Base-by-base conservation (phyloP, 208 protist species). In the Trypanosoma vivax region DNA sequence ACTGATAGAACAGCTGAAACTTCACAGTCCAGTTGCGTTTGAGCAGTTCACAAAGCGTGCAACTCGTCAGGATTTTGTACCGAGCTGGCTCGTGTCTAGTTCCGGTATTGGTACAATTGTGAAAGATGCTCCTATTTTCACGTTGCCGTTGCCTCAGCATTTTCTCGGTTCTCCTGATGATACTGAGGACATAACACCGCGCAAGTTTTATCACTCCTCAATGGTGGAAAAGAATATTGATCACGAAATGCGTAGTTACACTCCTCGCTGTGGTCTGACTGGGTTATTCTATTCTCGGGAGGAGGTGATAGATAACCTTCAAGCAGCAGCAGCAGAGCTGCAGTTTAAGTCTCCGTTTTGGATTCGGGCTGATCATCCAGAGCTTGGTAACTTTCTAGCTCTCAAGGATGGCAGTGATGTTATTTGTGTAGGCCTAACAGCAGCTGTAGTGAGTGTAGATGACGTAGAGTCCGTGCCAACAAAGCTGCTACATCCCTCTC, bases 281-380 rank as follows among this genome's bases (percentile, higher is more conserved):
- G 88, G 88, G 0, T 54, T 90, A 3, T 95, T 95, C 34, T 95
- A 85, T 63, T 70, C 73, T 0, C 58, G 83, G 6, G 88, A 95
- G 55, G 83, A 95, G 40, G 78, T 95, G 24, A 72, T 95, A 6
- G 88, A 95, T 59, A 95, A 95, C 43, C 69, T 95, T 59, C 70
- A 80, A 50, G 82, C 83, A 10, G 88, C 88, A 1, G 77, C 83
- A 1, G 40, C 47, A 10, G 82, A 91, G 34, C 41, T 92, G 0
- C 58, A 67, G 6, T 95, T 90, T 55, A 70, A 64, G 1, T 92
- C 84, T 4, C 88, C 83, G 11, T 95, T 95, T 55, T 95, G 88
- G 84, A 63, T 95, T 50, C 65, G 53, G 18, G 56, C 48, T 2
- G 52, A 81, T 28, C 79, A 95, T 58, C 80, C 79, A 4, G 70